A percentile compares a stretch with the other conserved stretches of the same genome.
Conservation (phyloP, 495 filamentous ascomycete species). For the Cercophora scortea region DNA sequence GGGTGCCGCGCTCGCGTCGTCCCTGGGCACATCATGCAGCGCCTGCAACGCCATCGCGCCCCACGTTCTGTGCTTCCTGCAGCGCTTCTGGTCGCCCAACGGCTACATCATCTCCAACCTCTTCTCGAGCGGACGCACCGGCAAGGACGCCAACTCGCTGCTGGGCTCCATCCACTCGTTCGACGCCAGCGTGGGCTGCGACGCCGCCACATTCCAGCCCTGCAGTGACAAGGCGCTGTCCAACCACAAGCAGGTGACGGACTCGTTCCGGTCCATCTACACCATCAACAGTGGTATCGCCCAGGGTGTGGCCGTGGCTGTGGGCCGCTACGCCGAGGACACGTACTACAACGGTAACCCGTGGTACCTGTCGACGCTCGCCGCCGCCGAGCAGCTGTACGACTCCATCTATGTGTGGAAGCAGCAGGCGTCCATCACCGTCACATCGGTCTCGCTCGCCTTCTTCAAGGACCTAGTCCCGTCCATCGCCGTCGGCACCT, state of each 20-base stretch:
- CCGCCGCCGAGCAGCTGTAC: constrained; percentile 60
- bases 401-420: constrained; percentile 57
- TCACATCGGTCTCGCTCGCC: constrained; percentile 44
- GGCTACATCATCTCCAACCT: constrained; percentile 52
- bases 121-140: constrained; percentile 33
- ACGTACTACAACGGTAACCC: constrained; percentile 59
- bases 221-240: constrained; percentile 54
- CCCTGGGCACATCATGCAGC: constrained; percentile 32
- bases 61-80: constrained; percentile 52
- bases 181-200: constrained; percentile 51
- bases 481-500: constrained; percentile 41
- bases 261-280: constrained; percentile 56
- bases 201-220: constrained; percentile 53
- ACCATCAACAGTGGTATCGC: constrained; percentile 45
- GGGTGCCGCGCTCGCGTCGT: constrained; percentile 49
- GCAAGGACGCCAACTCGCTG: constrained; percentile 56
- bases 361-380: constrained; percentile 59
- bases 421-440: constrained; percentile 39
- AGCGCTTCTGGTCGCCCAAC: constrained; percentile 53
- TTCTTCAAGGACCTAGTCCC: constrained; percentile 52
- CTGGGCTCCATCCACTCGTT: constrained; percentile 58
- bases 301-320: constrained; percentile 47
- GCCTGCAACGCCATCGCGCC: constrained; percentile 49
- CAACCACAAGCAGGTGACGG: constrained; percentile 56
- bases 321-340: constrained; percentile 65